Evolutionary conservation across 2,329 filamentous ascomycete species (phyloP).

Genomic region (Exophiala lecanii-corni): DNA sequence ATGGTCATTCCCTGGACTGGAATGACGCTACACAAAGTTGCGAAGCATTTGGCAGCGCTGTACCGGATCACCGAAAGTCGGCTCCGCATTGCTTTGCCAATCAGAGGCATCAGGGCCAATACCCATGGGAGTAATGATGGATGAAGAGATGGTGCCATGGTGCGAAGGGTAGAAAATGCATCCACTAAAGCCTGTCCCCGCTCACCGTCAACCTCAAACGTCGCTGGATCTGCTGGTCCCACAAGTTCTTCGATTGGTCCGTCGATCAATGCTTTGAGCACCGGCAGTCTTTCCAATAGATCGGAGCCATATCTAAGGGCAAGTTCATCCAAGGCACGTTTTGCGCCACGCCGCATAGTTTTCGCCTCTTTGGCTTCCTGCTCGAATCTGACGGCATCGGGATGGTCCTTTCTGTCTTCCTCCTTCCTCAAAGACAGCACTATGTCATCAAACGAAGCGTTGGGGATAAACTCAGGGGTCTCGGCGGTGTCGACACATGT

Average conservation of each 20-base stretch:
- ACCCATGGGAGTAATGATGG: slow-evolving; percentile 71
- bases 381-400: slow-evolving; percentile 85
- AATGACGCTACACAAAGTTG: slow-evolving; percentile 95
- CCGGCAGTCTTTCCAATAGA: slow-evolving; percentile 79
- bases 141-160: slow-evolving; percentile 86
- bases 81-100: slow-evolving; percentile 83
- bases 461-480: slow-evolving; percentile 87
- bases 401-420: slow-evolving; percentile 88
- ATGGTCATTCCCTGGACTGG: slow-evolving; percentile 94
- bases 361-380: slow-evolving; percentile 82
- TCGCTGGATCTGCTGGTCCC: slow-evolving; percentile 32
- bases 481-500: slow-evolving; percentile 97
- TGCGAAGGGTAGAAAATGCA: slow-evolving; percentile 85
- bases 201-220: slow-evolving; percentile 60
- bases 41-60: slow-evolving; percentile 94
- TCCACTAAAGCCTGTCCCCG: slow-evolving; percentile 92
- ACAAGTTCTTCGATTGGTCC: slow-evolving; percentile 68
- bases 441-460: slow-evolving; percentile 69
- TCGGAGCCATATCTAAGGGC: slow-evolving; percentile 71
- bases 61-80: slow-evolving; percentile 89
- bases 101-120: slow-evolving; percentile 73
- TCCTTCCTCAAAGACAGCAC: slow-evolving; percentile 96
- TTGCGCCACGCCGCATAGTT: slow-evolving; percentile 86
- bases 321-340: slow-evolving; percentile 86
- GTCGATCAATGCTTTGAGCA: slow-evolving; percentile 75